Base-by-base conservation (phyloP, 352 stramenopile genomes). In the Globisporangium heterothallicum region DNA sequence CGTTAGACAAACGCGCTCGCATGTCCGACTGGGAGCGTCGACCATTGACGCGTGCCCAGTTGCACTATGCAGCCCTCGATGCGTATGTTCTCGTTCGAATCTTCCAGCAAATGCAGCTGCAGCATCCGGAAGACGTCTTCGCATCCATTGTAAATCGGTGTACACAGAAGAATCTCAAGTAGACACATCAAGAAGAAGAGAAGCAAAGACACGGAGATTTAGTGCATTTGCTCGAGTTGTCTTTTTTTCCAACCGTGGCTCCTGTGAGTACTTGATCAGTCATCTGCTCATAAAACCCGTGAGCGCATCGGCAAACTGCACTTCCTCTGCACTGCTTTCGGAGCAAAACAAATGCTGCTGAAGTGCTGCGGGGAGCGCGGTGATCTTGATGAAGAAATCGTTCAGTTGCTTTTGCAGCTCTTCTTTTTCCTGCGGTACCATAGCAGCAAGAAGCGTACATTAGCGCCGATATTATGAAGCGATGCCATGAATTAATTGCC, bases 11-110 rank as follows among this genome's bases (percentile, higher is more conserved):
- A 34, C 69, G 79, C 19, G 56, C 53, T 8, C 74, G 78, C 25
- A 86, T 92, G 68, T 89, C 82, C 3, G 64, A 92, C 65, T 92
- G 78, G 78, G 68, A 89, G 53, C 74, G 66, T 6, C 74, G 81
- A 0, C 81, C 81, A 22, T 71, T 92, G 2, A 81, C 74, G 8
- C 73, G 58, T 25, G 73, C 74, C 6, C 81, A 90, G 49, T 56
- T 89, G 18, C 60, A 82, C 19, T 92, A 92, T 24, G 81, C 81
- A 2, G 81, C 81, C 22, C 53, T 92, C 26, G 81, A 92, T 53
- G 78, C 81, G 24, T 61, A 78, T 19, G 78, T 87, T 34, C 66
- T 92, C 7, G 66, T 90, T 27, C 63, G 64, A 24, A 78, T 89
- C 41, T 76, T 77, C 42, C 56, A 74, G 19, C 61, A 68, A 30